Base-by-base conservation (phyloP, 139 green algal genomes). In the Astrephomene gubernaculifera region DNA sequence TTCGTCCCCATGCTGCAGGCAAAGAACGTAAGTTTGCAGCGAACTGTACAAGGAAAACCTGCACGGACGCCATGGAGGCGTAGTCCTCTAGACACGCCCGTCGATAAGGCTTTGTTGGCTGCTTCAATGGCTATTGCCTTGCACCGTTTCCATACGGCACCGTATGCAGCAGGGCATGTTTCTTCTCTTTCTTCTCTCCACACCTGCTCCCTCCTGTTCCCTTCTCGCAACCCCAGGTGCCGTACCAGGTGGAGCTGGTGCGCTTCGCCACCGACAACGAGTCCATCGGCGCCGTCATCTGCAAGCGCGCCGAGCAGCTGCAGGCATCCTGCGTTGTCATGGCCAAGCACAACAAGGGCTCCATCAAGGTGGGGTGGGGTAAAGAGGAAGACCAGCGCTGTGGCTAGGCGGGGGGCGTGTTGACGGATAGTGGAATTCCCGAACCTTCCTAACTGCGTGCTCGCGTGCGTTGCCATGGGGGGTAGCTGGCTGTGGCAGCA, bases 231-330 rank as follows among this genome's bases (percentile, higher is more conserved):
- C 4, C 68, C 0, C 43, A 88, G 75, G 35, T 89, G 1, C 33
- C 52, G 24, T 89, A 89, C 84, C 83, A 91, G 70, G 63, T 90
- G 35, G 91, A 94, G 78, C 90, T 94, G 24, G 88, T 94, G 7
- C 90, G 91, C 80, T 94, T 94, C 80, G 76, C 88, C 4, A 93
- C 88, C 33, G 91, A 94, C 86, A 89, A 86, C 68, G 90, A 94
- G 70, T 83, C 45, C 68, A 93, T 86, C 45, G 79, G 79, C 27
- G 79, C 83, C 5, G 57, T 87, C 60, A 89, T 95, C 43, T 91
- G 87, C 87, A 91, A 91, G 69, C 87, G 89, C 2, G 88, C 92
- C 4, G 82, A 91, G 22, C 80, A 89, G 49, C 87, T 95, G 45
- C 80, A 91, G 41, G 92, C 92, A 0, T 29, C 73, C 1, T 84